A percentile compares a stretch with the other conserved stretches of the same genome.
phyloP scores from a whole-genome alignment of 768 basidiomycete species.

The Paxillus rubicundulus region DNA sequence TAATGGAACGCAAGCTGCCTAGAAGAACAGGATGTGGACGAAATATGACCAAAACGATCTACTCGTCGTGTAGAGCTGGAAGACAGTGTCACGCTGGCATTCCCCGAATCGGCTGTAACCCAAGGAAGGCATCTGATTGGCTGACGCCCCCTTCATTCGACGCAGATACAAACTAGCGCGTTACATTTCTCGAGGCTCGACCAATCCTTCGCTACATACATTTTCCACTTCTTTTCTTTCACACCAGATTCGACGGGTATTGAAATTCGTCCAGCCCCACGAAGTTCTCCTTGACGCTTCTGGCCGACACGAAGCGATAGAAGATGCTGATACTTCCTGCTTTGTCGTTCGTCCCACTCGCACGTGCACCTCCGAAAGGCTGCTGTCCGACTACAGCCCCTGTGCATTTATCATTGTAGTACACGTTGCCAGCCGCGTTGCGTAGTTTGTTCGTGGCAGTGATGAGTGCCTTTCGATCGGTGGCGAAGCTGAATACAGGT shows the following conservation, averaged over 20 bases:
- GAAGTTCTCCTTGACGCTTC: constrained; percentile 98
- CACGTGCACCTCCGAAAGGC: constrained; percentile 93
- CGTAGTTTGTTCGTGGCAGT: constrained; percentile 79
- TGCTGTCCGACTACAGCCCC: constrained; percentile 98
- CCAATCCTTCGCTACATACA: no score
- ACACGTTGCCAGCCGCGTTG: constrained; percentile 93
- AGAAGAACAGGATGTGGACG: neutral
- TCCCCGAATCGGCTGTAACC: no score
- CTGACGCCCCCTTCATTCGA: neutral
- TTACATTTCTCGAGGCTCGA: neutral
- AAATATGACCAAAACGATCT: neutral
- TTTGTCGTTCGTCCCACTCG: constrained; percentile 97
- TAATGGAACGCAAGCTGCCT: neutral
- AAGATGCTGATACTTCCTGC: constrained; percentile 80
- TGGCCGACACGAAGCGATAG: constrained; percentile 80
- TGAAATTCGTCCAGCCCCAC: constrained; percentile 73
- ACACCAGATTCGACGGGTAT: constrained; percentile 88
- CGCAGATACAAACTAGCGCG: neutral
- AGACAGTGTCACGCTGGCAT: neutral
- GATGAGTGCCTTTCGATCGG: constrained; percentile 77
- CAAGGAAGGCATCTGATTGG: neutral
- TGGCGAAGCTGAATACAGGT: constrained; percentile 60
- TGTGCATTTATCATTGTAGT: constrained; percentile 98
- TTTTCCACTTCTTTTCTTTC: constrained; percentile 10
- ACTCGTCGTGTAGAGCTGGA: neutral